phyloP scores from a whole-genome alignment of 2,329 filamentous ascomycete species.

The Teratosphaeria destructans region DNA sequence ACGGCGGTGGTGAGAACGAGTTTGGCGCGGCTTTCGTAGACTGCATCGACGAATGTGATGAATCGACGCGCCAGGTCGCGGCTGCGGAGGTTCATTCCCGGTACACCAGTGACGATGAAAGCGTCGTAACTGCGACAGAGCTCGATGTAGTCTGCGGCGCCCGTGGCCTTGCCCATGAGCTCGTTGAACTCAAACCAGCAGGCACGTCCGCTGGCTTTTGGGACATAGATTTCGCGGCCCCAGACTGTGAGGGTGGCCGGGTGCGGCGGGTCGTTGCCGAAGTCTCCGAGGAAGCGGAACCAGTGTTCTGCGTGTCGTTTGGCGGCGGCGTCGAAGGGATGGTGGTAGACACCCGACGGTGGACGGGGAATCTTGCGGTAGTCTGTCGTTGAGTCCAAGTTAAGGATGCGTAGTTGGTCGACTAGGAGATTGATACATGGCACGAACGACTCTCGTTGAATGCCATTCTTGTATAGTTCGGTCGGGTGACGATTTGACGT shows the following conservation, averaged over 20 bases:
- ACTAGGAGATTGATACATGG: slow-evolving; percentile 92
- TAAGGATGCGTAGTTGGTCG: slow-evolving; percentile 72
- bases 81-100: slow-evolving; percentile 78
- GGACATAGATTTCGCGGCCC: slow-evolving; percentile 83
- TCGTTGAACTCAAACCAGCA: slow-evolving; percentile 91
- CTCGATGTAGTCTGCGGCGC: slow-evolving; percentile 91
- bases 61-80: slow-evolving; percentile 84
- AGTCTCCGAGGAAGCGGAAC: slow-evolving; percentile 89
- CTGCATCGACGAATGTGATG: slow-evolving; percentile 94
- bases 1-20: slow-evolving; percentile 85
- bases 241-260: slow-evolving; percentile 74
- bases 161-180: slow-evolving; percentile 76
- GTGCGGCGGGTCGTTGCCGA: slow-evolving; percentile 63
- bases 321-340: slow-evolving; percentile 70
- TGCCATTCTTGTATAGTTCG: slow-evolving; percentile 95
- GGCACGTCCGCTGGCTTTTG: slow-evolving; percentile 73
- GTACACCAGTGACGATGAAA: slow-evolving; percentile 84
- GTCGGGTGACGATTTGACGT: slow-evolving; percentile 95
- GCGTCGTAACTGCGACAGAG: slow-evolving; percentile 81
- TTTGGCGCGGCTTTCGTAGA: slow-evolving; percentile 90
- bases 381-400: slow-evolving; percentile 88
- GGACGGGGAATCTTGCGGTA: slow-evolving; percentile 95
- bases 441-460: slow-evolving; percentile 89
- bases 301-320: slow-evolving; percentile 79
- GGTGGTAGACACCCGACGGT: slow-evolving; percentile 87